These are phyloP conservation scores for Crucihimalaya himalaica DNA, from an alignment of 345 rosid species.

Conservation along the genomic window DNA sequence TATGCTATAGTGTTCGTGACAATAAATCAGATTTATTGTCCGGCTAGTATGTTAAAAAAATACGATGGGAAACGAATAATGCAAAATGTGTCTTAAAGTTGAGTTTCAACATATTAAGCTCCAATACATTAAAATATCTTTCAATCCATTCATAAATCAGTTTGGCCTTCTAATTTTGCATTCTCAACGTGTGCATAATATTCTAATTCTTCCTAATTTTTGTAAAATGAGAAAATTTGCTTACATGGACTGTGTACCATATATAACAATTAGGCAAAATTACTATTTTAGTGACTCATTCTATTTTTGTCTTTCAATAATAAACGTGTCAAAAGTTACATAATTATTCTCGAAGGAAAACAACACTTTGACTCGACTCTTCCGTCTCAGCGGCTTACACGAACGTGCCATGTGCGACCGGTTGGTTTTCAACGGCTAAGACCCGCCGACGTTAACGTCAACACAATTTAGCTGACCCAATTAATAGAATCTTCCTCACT, in stretches of 20 bases:
- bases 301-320: background rate
- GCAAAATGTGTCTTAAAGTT: too few species aligned
- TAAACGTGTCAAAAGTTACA: background rate
- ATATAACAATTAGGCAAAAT: too few species aligned
- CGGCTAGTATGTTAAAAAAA: too few species aligned
- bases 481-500: conserved; percentile 26
- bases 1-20: too few species aligned
- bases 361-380: background rate
- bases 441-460: conserved; percentile 15
- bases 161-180: background rate
- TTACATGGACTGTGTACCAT: background rate
- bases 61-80: too few species aligned
- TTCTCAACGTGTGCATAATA: background rate
- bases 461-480: background rate
- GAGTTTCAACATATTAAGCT: too few species aligned
- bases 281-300: too few species aligned
- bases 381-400: conserved; percentile 5
- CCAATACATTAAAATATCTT: background rate
- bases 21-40: too few species aligned
- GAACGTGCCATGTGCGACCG: conserved; percentile 29
- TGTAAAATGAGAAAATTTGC: background rate
- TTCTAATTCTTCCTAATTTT: background rate
- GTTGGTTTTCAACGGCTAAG: conserved; percentile 24
- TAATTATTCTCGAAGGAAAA: background rate
- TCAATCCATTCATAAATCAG: background rate